Evolutionary conservation across 164 flowering plant species (phyloP).

Genomic region (Kalanchoe fedtschenkoi): DNA sequence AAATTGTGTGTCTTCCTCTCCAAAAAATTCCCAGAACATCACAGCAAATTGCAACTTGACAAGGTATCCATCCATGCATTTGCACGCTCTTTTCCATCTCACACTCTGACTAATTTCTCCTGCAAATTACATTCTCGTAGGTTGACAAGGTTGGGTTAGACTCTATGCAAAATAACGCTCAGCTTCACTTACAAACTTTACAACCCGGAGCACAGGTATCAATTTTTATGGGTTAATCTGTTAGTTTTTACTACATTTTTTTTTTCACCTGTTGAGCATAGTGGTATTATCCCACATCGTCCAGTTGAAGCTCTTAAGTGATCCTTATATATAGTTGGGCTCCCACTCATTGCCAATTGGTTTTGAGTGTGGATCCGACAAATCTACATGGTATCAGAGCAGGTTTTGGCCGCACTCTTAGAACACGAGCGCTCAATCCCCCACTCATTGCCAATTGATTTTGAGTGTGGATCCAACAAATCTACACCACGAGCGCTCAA

Average conservation of each 20-base stretch:
- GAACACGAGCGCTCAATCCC: too few relatives aligned
- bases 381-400: too few relatives aligned
- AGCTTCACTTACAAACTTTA: constrained; percentile 68
- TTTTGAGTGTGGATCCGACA: too few relatives aligned
- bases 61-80: constrained; percentile 28
- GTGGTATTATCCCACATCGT: too few relatives aligned
- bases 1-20: constrained; percentile 59
- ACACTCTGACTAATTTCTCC: neutral
- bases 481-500: too few relatives aligned
- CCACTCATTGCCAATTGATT: too few relatives aligned
- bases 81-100: neutral
- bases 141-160: constrained; percentile 79
- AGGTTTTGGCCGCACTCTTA: too few relatives aligned
- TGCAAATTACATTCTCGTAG: constrained; percentile 26
- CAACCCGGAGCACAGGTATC: constrained; percentile 93
- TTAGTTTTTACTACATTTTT: neutral
- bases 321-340: too few relatives aligned
- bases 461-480: too few relatives aligned
- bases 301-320: too few relatives aligned
- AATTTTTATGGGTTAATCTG: neutral
- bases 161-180: constrained; percentile 65
- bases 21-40: constrained; percentile 92
- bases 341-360: too few relatives aligned
- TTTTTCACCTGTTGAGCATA: too few relatives aligned
- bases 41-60: constrained; percentile 76